Percentiles rank a stretch among this genome's conserved stretches.
Evolutionary conservation across 192 early-diverging fungal species (phyloP).

Genomic region (Coemansia sp.): DNA sequence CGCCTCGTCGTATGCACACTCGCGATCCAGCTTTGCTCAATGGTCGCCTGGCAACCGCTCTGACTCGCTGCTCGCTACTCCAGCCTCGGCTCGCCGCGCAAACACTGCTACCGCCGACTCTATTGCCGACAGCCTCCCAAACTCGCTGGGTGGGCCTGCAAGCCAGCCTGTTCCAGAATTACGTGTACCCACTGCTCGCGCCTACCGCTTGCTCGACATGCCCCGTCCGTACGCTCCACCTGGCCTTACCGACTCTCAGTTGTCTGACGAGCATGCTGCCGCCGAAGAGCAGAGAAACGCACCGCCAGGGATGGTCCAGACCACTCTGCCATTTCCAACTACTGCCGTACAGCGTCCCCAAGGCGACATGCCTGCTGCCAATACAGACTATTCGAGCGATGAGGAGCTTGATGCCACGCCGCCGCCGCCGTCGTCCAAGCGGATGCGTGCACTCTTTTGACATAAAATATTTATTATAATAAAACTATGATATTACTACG

Average conservation of each 20-base stretch:
- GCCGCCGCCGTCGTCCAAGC: slow-evolving; percentile 47
- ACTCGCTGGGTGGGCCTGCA: background rate
- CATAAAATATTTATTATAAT: no score
- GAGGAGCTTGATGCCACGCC: slow-evolving; percentile 50
- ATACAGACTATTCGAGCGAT: slow-evolving; percentile 30
- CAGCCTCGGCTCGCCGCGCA: slow-evolving; percentile 3
- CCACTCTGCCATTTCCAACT: slow-evolving; percentile 25
- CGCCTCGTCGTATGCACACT: background rate
- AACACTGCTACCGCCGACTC: background rate
- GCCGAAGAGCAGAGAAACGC: slow-evolving; percentile 2
- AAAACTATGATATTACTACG: background rate
- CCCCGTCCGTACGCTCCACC: slow-evolving; percentile 45
- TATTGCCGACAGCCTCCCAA: background rate
- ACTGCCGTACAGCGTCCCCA: background rate
- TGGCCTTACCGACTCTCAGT: slow-evolving; percentile 39
- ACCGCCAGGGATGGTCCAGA: slow-evolving; percentile 40
- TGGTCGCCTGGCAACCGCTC: slow-evolving; percentile 2
- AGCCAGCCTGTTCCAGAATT: background rate
- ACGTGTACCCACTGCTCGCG: background rate
- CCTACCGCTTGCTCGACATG: slow-evolving; percentile 46
- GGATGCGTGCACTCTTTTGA: slow-evolving; percentile 37
- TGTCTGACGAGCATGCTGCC: slow-evolving; percentile 1
- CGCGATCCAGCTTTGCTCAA: background rate
- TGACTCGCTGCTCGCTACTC: slow-evolving; percentile 22
- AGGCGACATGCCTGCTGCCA: background rate